These are phyloP conservation scores for Vitis amurensis DNA, from an alignment of 164 flowering plant species.

Conservation along the genomic window DNA sequence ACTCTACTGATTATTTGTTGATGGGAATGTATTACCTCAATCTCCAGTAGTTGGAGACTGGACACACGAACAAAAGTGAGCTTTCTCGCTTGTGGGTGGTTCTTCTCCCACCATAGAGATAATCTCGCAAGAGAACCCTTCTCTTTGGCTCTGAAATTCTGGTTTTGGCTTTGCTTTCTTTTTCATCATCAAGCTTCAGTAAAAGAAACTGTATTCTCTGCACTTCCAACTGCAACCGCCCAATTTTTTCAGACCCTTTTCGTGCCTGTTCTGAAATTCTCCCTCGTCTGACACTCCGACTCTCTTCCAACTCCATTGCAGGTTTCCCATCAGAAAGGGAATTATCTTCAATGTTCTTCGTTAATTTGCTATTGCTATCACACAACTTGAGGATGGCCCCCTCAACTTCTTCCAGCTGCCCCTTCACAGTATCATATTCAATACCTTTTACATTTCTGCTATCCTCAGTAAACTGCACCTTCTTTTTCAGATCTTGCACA, in stretches of 20 bases:
- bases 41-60: conserved; percentile 48
- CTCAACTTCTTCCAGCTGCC: conserved; percentile 72
- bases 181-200: conserved; percentile 57
- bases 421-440: conserved; percentile 59
- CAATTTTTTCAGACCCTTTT: conserved; percentile 59
- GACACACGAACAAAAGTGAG: conserved; percentile 51
- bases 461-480: conserved; percentile 53
- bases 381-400: conserved; percentile 52
- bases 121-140: conserved; percentile 52
- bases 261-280: conserved; percentile 55
- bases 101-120: conserved; percentile 48
- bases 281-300: conserved; percentile 35
- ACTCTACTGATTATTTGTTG: background rate
- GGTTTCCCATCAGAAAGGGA: conserved; percentile 27
- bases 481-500: conserved; percentile 69
- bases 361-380: conserved; percentile 52
- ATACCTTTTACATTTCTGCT: conserved; percentile 44
- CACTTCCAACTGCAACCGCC: conserved; percentile 63
- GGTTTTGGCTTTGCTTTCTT: conserved; percentile 30
- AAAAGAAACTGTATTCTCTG: conserved; percentile 60
- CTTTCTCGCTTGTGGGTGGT: conserved; percentile 32
- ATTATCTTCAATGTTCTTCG: conserved; percentile 41
- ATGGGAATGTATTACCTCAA: conserved; percentile 20
- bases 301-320: conserved; percentile 30
- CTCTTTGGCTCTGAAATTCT: conserved; percentile 34